Evolutionary conservation across 2,329 filamentous ascomycete genomes (phyloP).

Genomic region (Colletotrichum endophyticum): DNA sequence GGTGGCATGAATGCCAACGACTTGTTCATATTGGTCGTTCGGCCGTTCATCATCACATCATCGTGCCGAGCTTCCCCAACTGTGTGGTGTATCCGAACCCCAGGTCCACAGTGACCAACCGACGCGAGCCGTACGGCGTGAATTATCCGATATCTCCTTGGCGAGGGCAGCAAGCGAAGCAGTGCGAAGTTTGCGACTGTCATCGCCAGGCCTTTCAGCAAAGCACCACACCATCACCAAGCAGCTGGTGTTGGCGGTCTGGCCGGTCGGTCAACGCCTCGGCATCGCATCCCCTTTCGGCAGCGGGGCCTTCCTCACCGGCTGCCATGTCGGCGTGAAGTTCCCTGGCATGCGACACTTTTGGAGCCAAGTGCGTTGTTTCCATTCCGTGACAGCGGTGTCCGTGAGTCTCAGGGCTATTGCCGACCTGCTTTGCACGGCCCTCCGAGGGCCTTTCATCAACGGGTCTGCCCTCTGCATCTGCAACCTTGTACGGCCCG

Average conservation of each 20-base stretch:
- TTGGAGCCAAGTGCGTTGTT: neutral
- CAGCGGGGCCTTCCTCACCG: neutral
- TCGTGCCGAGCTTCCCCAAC: constrained; percentile 10
- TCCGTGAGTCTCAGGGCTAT: neutral
- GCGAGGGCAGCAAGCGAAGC: neutral
- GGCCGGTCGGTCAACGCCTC: neutral
- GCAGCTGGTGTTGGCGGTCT: neutral
- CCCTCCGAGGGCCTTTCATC: neutral
- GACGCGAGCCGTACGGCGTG: neutral
- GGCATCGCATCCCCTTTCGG: neutral
- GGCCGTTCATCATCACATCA: neutral
- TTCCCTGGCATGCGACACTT: neutral
- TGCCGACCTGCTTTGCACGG: neutral
- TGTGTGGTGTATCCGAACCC: neutral
- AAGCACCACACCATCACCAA: neutral
- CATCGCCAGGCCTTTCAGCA: neutral
- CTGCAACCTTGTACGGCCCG: neutral
- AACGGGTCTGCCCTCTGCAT: neutral
- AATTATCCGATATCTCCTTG: neutral
- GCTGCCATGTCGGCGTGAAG: neutral
- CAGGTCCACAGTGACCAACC: neutral
- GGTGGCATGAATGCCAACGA: neutral
- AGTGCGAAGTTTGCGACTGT: neutral
- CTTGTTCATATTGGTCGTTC: neutral
- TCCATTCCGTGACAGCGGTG: neutral